Conservation (phyloP, 352 stramenopile species). For the Pythium graminicola region DNA sequence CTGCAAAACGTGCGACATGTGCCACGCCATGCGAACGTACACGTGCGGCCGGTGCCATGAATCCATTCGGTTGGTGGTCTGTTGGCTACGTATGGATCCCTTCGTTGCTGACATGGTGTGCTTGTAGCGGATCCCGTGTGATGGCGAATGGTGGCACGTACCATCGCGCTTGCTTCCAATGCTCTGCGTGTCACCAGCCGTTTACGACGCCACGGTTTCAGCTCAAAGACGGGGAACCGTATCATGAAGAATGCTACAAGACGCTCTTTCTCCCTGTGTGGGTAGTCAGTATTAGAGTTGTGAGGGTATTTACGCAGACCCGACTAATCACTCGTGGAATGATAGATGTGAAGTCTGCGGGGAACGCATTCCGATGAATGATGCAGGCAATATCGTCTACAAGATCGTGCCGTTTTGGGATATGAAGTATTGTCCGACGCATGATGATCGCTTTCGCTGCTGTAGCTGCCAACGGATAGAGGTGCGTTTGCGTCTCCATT, state of each 20-base stretch:
- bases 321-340: not conserved
- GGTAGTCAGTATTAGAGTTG: no score
- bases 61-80: conserved; percentile 16
- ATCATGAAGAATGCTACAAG: conserved; percentile 60
- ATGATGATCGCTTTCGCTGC: conserved; percentile 59
- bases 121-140: conserved; percentile 19
- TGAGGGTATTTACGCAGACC: no score
- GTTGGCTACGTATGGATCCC: not conserved
- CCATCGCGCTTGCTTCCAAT: conserved; percentile 36
- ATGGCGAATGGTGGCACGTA: conserved; percentile 27
- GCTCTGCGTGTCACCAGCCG: conserved; percentile 31
- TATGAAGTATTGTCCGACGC: conserved; percentile 49
- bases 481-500: conserved; percentile 18
- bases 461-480: conserved; percentile 69
- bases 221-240: conserved; percentile 44
- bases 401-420: conserved; percentile 65
- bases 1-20: conserved; percentile 30
- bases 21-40: conserved; percentile 35
- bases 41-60: conserved; percentile 30
- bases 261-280: conserved; percentile 48
- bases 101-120: not conserved
- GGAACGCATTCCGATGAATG: conserved; percentile 43
- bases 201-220: conserved; percentile 31
- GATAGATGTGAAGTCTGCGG: conserved; percentile 60
- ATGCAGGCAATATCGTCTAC: conserved; percentile 46